These are phyloP conservation scores for Stephanodiscus triporus DNA, from an alignment of 108 stramenopile species.

Conservation along the genomic window DNA sequence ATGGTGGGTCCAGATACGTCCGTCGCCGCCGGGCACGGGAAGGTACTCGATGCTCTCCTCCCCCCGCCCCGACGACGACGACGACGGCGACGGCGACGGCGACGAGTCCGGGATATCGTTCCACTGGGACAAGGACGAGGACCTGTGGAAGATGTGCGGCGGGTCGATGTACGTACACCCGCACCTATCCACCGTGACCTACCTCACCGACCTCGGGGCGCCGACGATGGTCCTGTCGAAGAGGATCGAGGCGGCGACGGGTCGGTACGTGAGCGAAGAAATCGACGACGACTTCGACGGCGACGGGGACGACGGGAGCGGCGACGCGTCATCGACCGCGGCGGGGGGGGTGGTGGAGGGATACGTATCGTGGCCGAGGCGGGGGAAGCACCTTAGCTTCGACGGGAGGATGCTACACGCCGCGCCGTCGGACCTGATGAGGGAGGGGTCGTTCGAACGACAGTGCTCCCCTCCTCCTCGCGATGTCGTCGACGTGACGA, in stretches of 20 bases:
- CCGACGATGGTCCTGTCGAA: constrained; percentile 69
- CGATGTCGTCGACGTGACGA: too few relatives aligned
- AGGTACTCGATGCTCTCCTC: constrained; percentile 36
- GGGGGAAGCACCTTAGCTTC: constrained; percentile 81
- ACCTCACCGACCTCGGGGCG: constrained; percentile 71
- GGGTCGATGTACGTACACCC: constrained; percentile 79
- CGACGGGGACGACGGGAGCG: constrained; percentile 11
- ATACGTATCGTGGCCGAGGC: constrained; percentile 69
- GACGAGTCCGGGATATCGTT: constrained; percentile 59
- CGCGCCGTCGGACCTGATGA: constrained; percentile 70
- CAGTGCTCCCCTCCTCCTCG: constrained; percentile 19
- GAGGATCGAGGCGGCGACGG: constrained; percentile 62
- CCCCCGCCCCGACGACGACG: not conserved
- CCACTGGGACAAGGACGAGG: constrained; percentile 92
- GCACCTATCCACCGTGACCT: constrained; percentile 84
- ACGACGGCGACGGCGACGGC: constrained; percentile 30
- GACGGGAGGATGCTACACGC: constrained; percentile 83
- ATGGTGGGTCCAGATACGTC: constrained; percentile 88
- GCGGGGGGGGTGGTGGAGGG: constrained; percentile 26
- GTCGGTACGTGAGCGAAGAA: constrained; percentile 31
- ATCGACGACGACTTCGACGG: not conserved
- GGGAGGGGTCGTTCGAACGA: constrained; percentile 53
- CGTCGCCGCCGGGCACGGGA: constrained; percentile 55
- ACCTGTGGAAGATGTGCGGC: constrained; percentile 68
- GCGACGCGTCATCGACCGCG: constrained; percentile 5